These are phyloP conservation scores for Cryphonectria naterciae DNA, from an alignment of 2,329 filamentous ascomycete genomes.

Conservation along the genomic window DNA sequence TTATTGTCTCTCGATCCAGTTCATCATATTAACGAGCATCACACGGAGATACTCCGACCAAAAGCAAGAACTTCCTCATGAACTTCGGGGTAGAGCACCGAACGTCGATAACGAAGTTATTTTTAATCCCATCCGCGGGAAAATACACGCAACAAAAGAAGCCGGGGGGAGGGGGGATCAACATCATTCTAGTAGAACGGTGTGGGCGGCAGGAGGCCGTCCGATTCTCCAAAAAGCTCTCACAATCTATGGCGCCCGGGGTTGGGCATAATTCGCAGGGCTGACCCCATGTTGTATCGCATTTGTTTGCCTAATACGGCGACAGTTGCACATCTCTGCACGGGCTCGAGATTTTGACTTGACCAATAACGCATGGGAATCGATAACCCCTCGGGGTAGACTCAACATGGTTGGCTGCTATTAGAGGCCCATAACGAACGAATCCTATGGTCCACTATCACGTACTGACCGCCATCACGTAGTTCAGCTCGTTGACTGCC, in stretches of 20 bases:
- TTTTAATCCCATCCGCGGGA: too few relatives aligned
- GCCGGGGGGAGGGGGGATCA: not conserved
- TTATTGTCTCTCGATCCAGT: not conserved
- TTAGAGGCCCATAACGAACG: not conserved
- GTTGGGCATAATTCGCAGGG: not conserved
- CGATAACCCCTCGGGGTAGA: not conserved
- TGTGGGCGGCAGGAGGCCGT: not conserved
- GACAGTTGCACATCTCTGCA: not conserved
- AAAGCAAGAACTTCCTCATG: not conserved
- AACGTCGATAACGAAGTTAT: not conserved
- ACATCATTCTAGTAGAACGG: not conserved
- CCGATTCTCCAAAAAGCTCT: not conserved
- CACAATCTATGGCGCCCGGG: not conserved
- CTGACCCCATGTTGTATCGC: not conserved
- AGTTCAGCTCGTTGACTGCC: not conserved
- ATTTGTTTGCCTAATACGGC: not conserved
- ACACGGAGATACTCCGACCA: not conserved
- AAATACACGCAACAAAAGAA: not conserved
- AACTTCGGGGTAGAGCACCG: too few relatives aligned
- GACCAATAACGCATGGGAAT: not conserved
- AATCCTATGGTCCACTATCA: not conserved
- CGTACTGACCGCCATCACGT: not conserved
- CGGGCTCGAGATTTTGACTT: not conserved
- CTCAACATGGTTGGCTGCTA: not conserved
- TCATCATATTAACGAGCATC: not conserved